Conservation (phyloP, 2,329 filamentous ascomycete genomes). For the Pyricularia grisea region DNA sequence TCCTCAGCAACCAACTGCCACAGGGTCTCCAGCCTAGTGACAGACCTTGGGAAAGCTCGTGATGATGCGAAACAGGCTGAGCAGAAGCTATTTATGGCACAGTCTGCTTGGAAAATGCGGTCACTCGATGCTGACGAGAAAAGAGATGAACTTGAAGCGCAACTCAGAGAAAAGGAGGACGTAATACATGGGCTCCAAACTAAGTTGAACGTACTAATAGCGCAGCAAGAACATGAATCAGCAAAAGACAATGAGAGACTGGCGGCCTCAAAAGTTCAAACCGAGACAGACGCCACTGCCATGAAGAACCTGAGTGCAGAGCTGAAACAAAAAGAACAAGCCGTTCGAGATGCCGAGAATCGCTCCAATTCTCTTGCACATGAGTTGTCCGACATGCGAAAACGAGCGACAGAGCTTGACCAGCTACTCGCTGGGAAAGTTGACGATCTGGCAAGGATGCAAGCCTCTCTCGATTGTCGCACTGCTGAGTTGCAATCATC, state of each 20-base stretch:
- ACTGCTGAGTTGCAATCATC: background rate
- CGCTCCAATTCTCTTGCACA: background rate
- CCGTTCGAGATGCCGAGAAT: constrained; percentile 1
- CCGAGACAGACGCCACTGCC: background rate
- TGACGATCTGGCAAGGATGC: constrained; percentile 5
- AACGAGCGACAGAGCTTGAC: constrained; percentile 1
- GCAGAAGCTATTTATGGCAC: background rate
- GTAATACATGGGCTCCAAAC: background rate
- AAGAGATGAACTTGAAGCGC: background rate
- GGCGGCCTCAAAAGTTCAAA: background rate
- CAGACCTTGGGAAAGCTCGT: background rate
- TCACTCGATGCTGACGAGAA: background rate
- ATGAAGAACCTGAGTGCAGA: constrained; percentile 6
- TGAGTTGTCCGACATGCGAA: background rate
- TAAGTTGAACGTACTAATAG: background rate
- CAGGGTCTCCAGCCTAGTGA: background rate
- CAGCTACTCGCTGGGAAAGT: background rate
- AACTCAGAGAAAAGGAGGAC: background rate
- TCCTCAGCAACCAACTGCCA: background rate
- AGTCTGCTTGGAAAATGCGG: background rate
- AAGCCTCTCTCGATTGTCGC: background rate
- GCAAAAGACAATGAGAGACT: background rate
- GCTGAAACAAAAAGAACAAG: background rate
- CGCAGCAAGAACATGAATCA: background rate
- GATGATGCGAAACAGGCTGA: background rate